Evolutionary conservation across 148 eudicot species (phyloP), one percentile per base, ranked within the genome.

Genomic region (Salicornia ramosissima): DNA sequence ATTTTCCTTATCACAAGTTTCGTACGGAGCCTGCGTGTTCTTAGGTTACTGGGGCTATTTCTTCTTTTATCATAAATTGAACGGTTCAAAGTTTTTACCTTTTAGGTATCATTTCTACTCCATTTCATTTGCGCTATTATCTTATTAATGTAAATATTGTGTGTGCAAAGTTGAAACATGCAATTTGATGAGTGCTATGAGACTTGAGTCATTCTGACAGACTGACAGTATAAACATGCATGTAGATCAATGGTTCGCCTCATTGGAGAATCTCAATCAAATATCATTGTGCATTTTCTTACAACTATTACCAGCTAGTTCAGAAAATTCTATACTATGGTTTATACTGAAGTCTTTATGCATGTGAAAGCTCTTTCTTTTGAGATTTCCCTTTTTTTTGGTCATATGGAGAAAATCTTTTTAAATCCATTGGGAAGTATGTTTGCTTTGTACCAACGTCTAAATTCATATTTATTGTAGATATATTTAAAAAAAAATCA

Each of bases 21-120:
- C 97, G 16, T 91, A 86, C 78, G 99, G 93, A 65, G 96, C 83
- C 36, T 89, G 90, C 74, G 70, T 91, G 33, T 84, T 87, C 76
- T 67, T 91, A 67, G 90, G 97, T 70, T 95, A 95, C 64, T 91
- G 99, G 99, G 88, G 90, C 54, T 95, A 95, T 86, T 91, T 91
- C 73, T 76, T 86, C 64, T 76, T 83, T 57, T 84, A 62, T 69
- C 86, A 71, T 50, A 64, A 72, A 74, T 80, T 85, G 65, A 81
- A 47, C 46, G 69, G 64, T 54, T 78, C 87, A 31, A 81, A 79
- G 71, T 83, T 91, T 56, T 86, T 95, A 36, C 97, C 97, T 68
- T 91, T 86, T 84, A 89, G 99, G 99, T 91, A 49, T 16, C 21
- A 29, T 56, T 29, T 64, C 14, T 39, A 46, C 64, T 49, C 29